Base-by-base conservation (phyloP, 768 basidiomycete genomes). In the Suillus tomentosus region DNA sequence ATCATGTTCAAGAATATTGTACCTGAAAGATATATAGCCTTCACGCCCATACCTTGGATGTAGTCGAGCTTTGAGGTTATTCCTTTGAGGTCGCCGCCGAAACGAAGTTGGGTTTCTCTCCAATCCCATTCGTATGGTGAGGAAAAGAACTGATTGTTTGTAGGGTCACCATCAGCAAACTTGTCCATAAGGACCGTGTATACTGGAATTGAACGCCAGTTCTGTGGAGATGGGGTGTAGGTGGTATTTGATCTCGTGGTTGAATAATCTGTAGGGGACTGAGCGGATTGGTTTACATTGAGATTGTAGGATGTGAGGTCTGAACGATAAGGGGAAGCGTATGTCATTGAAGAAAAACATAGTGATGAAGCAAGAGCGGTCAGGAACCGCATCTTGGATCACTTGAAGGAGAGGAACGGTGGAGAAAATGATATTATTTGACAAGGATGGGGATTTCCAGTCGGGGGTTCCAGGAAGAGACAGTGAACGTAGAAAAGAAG, bases 1-100 rank as follows among this genome's bases (percentile, higher is more conserved):
- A 94, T 77, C 95, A 95, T 95, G 83, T 96, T 96, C 66, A 97
- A 66, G 76, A 94, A 97, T 60, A 89, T 87, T 1, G 95, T 97
- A 60, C 95, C 95, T 27, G 95, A 94, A 74, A 96, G 91, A 79
- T 94, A 97, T 69, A 97, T 87, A 60, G 87, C 83, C 69, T 81
- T 81, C 65, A 94, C 78, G 67, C 95, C 95, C 92, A 96, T 95
- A 66, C 92, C 92, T 53, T 92, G 81, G 19, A 97, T 80, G 74
- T 97, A 97, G 76, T 97, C 95, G 65, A 97, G 80, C 63, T 84
- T 87, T 24, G 85, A 74, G 53, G 83, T 77, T 64, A 96, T 78
- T 62, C 95, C 95, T 63, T 87, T 87, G 70, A 95, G 83, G 75
- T 97, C 95, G 60, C 95, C 95, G 62, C 95, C 95, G 66, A 85